Percentiles rank a stretch among this genome's conserved stretches.
Conservation (phyloP, 2,329 filamentous ascomycete genomes). For the Didymella exigua region DNA sequence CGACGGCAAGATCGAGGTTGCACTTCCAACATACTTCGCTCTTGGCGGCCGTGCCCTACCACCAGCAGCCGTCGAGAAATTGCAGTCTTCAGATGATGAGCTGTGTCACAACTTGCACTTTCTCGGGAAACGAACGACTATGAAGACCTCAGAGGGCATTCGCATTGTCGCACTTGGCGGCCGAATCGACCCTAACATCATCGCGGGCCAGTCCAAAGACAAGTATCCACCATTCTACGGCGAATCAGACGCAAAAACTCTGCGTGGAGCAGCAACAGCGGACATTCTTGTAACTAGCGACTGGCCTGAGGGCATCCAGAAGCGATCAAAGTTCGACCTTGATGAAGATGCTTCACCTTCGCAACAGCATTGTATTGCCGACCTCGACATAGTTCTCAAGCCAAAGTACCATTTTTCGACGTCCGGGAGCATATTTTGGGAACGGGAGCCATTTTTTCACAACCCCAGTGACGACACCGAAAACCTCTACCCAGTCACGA, state of each 20-base stretch:
- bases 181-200: constrained; percentile 64
- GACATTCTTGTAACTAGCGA: constrained; percentile 87
- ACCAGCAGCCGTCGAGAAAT: constrained; percentile 69
- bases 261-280: constrained; percentile 76
- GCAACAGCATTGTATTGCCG: constrained; percentile 72
- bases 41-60: constrained; percentile 78
- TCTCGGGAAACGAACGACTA: constrained; percentile 79
- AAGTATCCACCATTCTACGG: constrained; percentile 80
- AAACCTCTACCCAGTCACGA: constrained; percentile 69
- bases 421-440: constrained; percentile 75
- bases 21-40: constrained; percentile 89
- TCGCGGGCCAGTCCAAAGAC: constrained; percentile 69
- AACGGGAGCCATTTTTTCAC: constrained; percentile 92
- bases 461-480: constrained; percentile 55
- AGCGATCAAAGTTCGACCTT: constrained; percentile 69
- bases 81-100: constrained; percentile 70
- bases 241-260: constrained; percentile 73
- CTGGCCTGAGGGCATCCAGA: constrained; percentile 79
- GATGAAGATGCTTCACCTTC: constrained; percentile 59
- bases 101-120: constrained; percentile 91
- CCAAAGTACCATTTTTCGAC: constrained; percentile 90
- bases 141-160: constrained; percentile 88
- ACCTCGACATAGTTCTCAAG: constrained; percentile 77
- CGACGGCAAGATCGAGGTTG: constrained; percentile 72
- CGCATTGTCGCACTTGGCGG: constrained; percentile 88